Percentiles rank a stretch among this genome's conserved stretches.
These are phyloP conservation scores for Neurospora tetrasperma DNA, from an alignment of 495 filamentous ascomycete genomes.

Conservation along the genomic window DNA sequence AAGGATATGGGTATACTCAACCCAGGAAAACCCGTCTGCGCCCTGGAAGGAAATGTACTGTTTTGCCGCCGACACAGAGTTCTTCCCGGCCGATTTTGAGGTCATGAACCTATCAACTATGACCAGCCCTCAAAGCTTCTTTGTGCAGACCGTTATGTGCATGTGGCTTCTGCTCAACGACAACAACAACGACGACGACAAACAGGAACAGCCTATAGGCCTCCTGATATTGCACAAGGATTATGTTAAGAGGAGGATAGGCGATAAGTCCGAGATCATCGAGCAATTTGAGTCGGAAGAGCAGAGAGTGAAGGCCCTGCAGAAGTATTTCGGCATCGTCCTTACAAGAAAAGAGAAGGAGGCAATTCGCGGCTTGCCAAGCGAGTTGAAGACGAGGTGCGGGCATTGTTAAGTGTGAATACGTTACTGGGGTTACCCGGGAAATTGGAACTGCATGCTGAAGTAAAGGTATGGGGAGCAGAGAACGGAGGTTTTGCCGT, in stretches of 20 bases:
- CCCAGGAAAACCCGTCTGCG: slow-evolving; percentile 8
- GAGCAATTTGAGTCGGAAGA: slow-evolving; percentile 38
- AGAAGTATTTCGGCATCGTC: slow-evolving; percentile 45
- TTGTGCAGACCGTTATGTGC: slow-evolving; percentile 32
- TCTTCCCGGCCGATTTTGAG: slow-evolving; percentile 36
- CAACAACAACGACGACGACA: not conserved
- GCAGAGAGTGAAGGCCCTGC: slow-evolving; percentile 41
- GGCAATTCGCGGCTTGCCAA: slow-evolving; percentile 44
- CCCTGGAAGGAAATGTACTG: slow-evolving; percentile 32
- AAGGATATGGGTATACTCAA: slow-evolving; percentile 35
- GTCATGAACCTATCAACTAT: slow-evolving; percentile 50
- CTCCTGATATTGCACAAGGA: slow-evolving; percentile 46
- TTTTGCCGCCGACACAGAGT: slow-evolving; percentile 32
- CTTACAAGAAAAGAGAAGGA: slow-evolving; percentile 39
- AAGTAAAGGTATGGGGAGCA: not conserved
- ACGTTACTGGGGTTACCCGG: not conserved
- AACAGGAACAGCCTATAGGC: not conserved
- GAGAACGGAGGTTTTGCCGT: not conserved
- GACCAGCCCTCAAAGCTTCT: slow-evolving; percentile 28
- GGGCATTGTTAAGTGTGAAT: slow-evolving; percentile 2
- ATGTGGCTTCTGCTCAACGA: slow-evolving; percentile 32
- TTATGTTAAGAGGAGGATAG: slow-evolving; percentile 47
- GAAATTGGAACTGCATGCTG: not conserved
- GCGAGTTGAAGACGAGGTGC: slow-evolving; percentile 28
- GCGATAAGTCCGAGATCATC: slow-evolving; percentile 38